Conservation (phyloP, 1,284 basidiomycete genomes). For the Phellopilus nigrolimitatus region DNA sequence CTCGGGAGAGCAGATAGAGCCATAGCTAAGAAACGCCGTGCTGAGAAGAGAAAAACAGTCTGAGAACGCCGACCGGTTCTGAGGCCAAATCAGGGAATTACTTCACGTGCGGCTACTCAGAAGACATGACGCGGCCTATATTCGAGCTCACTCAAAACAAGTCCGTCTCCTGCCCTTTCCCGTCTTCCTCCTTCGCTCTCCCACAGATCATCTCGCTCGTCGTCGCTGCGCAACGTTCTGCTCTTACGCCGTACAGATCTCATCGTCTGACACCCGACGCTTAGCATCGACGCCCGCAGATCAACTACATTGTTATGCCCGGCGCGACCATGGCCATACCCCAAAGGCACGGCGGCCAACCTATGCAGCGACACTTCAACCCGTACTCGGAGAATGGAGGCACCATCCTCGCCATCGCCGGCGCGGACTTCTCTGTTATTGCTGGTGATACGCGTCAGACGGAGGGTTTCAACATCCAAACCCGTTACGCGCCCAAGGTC, state of each 20-base stretch:
- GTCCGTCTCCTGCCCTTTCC: not conserved
- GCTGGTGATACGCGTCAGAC: conserved; percentile 94
- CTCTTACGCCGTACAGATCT: not conserved
- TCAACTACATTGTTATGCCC: conserved; percentile 6
- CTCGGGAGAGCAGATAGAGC: no score
- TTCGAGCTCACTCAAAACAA: conserved; percentile 10
- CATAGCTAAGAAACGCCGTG: no score
- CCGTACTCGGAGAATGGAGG: conserved; percentile 91
- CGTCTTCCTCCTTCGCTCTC: not conserved
- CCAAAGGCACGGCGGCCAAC: not conserved
- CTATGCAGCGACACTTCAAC: conserved; percentile 62
- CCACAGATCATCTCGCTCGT: not conserved
- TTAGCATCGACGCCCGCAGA: not conserved
- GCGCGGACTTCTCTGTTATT: conserved; percentile 86
- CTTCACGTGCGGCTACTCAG: conserved; percentile 4
- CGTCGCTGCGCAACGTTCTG: not conserved
- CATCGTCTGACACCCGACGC: not conserved
- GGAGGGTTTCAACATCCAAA: conserved; percentile 93
- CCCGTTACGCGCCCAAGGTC: conserved; percentile 91
- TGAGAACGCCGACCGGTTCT: not conserved
- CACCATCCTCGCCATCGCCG: conserved; percentile 92
- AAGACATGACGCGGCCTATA: conserved; percentile 18
- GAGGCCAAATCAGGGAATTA: not conserved
- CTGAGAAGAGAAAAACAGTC: not conserved
- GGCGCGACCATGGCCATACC: conserved; percentile 6